Conservation (phyloP, 495 filamentous ascomycete genomes). For the Melanomma pulvis-pyrius region DNA sequence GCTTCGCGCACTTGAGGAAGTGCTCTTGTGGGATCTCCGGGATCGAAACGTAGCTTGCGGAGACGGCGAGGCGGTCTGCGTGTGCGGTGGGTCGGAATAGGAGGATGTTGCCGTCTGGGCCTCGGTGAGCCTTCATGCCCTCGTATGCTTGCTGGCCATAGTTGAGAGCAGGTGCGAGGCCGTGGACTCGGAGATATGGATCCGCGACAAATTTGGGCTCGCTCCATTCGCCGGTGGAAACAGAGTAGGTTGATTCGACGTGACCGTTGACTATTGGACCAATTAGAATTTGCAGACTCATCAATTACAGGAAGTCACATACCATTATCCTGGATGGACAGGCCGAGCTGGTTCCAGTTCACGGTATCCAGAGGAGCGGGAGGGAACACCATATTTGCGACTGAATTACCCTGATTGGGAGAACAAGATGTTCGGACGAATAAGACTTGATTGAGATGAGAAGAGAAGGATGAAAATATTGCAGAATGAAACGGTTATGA, state of each 20-base stretch:
- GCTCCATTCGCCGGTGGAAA: conserved; percentile 47
- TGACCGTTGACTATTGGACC: conserved; percentile 49
- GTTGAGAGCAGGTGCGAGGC: conserved; percentile 52
- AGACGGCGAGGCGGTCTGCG: conserved; percentile 44
- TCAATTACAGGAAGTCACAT: not conserved
- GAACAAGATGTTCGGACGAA: not conserved
- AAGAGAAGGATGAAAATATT: not conserved
- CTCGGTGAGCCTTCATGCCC: conserved; percentile 48
- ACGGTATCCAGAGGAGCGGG: conserved; percentile 16
- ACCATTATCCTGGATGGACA: conserved; percentile 16
- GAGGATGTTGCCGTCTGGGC: conserved; percentile 44
- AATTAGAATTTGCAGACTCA: not conserved
- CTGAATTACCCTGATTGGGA: not conserved
- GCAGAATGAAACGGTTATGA: not conserved
- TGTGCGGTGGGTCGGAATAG: conserved; percentile 50
- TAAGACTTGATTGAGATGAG: not conserved
- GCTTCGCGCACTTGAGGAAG: conserved; percentile 45
- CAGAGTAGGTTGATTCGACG: conserved; percentile 48
- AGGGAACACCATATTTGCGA: not conserved
- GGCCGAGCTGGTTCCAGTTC: conserved; percentile 16
- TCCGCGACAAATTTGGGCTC: conserved; percentile 49
- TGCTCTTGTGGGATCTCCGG: conserved; percentile 47
- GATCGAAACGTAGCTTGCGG: conserved; percentile 45
- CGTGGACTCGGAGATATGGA: conserved; percentile 50
- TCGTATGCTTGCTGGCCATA: conserved; percentile 51